A percentile compares a stretch with the other conserved stretches of the same genome.
Conservation (phyloP, 257 asterid species). For the Solanum arcanum region DNA sequence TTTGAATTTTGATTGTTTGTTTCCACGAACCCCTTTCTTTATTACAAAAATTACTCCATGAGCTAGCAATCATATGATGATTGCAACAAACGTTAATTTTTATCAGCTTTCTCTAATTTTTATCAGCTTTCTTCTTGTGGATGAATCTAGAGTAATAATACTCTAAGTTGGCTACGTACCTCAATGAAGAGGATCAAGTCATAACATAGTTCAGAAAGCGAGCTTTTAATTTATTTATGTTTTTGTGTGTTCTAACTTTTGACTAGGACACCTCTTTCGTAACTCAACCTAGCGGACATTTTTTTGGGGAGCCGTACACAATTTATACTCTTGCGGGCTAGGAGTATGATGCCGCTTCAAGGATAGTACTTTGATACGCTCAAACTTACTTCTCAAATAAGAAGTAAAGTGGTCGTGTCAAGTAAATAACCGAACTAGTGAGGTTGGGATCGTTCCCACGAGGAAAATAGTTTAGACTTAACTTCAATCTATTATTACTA, state of each 20-base stretch:
- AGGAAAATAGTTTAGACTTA: no score
- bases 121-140: neutral
- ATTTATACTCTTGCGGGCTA: neutral
- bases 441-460: no score
- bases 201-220: neutral
- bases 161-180: neutral
- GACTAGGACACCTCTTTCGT: neutral
- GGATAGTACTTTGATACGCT: neutral
- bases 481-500: no score
- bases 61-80: no score
- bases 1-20: no score
- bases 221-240: neutral
- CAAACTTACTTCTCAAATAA: no score
- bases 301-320: neutral
- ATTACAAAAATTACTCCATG: no score
- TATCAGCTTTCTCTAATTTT: no score
- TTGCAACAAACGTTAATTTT: no score
- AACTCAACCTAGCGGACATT: neutral
- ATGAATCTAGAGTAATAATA: neutral
- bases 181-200: neutral
- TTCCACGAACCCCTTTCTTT: no score
- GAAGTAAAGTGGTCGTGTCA: no score
- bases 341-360: neutral
- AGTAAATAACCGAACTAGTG: no score
- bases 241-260: neutral